Evolutionary conservation across 768 basidiomycete species (phyloP).

Genomic region (Pulveroboletus sp.): DNA sequence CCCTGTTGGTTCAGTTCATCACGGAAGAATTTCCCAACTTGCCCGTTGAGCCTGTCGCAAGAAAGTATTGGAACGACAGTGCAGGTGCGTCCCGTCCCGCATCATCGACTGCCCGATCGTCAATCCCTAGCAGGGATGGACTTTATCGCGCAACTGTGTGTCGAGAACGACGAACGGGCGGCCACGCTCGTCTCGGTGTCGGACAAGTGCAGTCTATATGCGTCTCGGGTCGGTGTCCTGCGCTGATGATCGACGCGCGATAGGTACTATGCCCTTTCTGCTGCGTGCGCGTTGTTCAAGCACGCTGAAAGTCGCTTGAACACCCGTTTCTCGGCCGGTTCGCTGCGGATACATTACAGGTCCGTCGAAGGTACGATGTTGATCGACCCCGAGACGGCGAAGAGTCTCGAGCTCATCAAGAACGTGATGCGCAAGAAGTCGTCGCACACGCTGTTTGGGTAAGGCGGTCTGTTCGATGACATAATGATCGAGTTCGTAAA

Average conservation of each 20-base stretch:
- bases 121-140: slow-evolving; percentile 56
- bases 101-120: not conserved
- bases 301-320: slow-evolving; percentile 69
- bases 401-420: slow-evolving; percentile 83
- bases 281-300: slow-evolving; percentile 83
- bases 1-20: no score
- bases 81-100: slow-evolving; percentile 46
- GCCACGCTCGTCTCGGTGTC: slow-evolving; percentile 74
- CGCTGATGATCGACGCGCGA: slow-evolving; percentile 4
- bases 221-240: not conserved
- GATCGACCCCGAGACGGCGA: slow-evolving; percentile 86
- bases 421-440: slow-evolving; percentile 69
- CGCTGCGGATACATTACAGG: slow-evolving; percentile 70
- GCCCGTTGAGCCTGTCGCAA: no score
- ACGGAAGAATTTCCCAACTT: no score
- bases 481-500: not conserved
- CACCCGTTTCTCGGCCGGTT: slow-evolving; percentile 62
- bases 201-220: slow-evolving; percentile 63
- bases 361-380: slow-evolving; percentile 91
- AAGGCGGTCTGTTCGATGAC: not conserved
- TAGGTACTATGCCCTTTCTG: slow-evolving; percentile 88
- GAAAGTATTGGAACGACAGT: slow-evolving; percentile 81
- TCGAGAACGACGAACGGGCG: slow-evolving; percentile 78
- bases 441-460: slow-evolving; percentile 79
- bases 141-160: slow-evolving; percentile 71